These are phyloP conservation scores for Fraxinus anomala DNA, from an alignment of 257 asterid species.

Conservation along the genomic window DNA sequence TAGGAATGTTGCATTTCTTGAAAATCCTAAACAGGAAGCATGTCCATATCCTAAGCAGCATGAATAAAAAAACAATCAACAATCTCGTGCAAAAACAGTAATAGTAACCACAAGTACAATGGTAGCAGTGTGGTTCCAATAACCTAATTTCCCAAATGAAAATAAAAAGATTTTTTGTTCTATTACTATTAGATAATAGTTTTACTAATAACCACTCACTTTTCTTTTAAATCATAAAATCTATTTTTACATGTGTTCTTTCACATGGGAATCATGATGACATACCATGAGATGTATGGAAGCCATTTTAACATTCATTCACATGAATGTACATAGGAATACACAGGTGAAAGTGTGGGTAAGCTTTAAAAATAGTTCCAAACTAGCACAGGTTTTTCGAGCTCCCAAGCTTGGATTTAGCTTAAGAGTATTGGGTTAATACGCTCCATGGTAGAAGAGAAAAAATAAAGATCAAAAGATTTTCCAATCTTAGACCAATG, in stretches of 20 bases:
- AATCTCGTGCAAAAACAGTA: background rate
- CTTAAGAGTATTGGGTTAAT: background rate
- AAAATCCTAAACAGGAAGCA: constrained; percentile 83
- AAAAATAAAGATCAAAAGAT: constrained; percentile 3
- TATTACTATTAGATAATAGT: too few species aligned
- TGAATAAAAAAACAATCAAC: constrained; percentile 19
- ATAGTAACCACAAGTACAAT: background rate
- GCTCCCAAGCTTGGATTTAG: background rate
- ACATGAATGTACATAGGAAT: background rate
- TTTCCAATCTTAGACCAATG: background rate
- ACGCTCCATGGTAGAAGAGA: background rate
- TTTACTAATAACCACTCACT: too few species aligned
- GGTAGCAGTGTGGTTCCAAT: background rate
- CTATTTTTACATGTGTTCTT: too few species aligned
- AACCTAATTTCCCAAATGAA: background rate
- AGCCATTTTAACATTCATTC: background rate
- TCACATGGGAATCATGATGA: too few species aligned
- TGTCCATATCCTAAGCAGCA: constrained; percentile 80
- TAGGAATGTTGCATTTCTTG: constrained; percentile 77
- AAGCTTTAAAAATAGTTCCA: background rate
- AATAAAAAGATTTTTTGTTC: background rate
- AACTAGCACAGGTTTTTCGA: background rate
- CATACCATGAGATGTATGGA: too few species aligned
- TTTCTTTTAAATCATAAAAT: too few species aligned
- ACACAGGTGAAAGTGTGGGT: background rate